These are phyloP conservation scores for Penicillium malachiteum DNA, from an alignment of 495 filamentous ascomycete genomes.

Conservation along the genomic window DNA sequence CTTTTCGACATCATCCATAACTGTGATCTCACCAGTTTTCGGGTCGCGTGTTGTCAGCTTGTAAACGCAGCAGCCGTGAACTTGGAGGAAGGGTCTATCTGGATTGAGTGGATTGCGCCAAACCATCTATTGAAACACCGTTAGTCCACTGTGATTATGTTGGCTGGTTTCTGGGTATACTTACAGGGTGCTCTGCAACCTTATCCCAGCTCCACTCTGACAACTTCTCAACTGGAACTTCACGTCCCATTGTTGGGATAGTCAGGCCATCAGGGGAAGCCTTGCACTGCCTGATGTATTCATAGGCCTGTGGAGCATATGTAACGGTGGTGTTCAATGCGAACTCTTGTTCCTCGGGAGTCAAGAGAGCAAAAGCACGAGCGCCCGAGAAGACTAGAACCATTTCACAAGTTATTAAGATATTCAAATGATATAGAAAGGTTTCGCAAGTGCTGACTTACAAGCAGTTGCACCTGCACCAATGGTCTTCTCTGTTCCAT, in stretches of 20 bases:
- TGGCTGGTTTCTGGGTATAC: not conserved
- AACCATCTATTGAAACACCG: conserved; percentile 9
- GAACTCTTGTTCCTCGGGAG: conserved; percentile 10
- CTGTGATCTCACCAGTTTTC: conserved; percentile 8
- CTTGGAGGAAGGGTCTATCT: conserved; percentile 13
- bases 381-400: conserved; percentile 12
- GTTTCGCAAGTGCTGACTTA: not conserved
- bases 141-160: not conserved
- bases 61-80: conserved; percentile 16
- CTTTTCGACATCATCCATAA: conserved; percentile 15
- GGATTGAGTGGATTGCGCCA: conserved; percentile 15
- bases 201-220: conserved; percentile 12
- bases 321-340: conserved; percentile 14
- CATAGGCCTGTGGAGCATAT: conserved; percentile 13
- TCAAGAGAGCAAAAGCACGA: conserved; percentile 7
- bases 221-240: conserved; percentile 7
- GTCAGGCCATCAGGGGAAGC: conserved; percentile 10
- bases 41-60: conserved; percentile 12
- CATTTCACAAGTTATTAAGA: not conserved
- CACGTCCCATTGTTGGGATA: conserved; percentile 6
- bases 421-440: not conserved
- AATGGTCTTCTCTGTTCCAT: conserved; percentile 12
- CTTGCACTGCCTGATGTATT: conserved; percentile 14
- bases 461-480: conserved; percentile 13
- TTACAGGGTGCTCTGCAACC: conserved; percentile 14